phyloP scores from a whole-genome alignment of 495 filamentous ascomycete genomes.

The Schizothecium vesticola region DNA sequence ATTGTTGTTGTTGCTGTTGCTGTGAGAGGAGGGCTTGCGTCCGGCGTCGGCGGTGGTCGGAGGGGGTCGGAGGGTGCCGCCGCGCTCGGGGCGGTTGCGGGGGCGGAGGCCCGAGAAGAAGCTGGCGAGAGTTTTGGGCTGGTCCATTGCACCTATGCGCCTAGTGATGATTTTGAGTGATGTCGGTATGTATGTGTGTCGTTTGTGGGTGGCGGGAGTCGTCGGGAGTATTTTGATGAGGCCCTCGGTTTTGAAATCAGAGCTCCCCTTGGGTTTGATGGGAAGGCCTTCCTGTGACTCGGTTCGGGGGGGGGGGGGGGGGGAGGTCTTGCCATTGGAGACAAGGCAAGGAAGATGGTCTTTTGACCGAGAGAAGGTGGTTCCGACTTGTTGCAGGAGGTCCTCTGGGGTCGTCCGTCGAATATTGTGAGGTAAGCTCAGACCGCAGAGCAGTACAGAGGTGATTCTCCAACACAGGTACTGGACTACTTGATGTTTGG shows the following conservation, averaged over 20 bases:
- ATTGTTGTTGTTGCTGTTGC: neutral
- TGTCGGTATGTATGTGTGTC: neutral
- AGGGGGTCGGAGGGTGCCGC: slow-evolving; percentile 30
- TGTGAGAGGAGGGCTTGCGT: neutral
- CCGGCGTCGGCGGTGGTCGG: neutral
- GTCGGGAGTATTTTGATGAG: no score
- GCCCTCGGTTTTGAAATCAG: neutral
- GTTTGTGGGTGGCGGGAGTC: neutral
- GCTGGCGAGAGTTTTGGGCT: slow-evolving; percentile 12
- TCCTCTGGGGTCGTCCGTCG: neutral
- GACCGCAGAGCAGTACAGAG: neutral
- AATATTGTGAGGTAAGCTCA: neutral
- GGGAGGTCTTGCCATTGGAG: neutral
- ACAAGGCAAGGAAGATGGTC: neutral
- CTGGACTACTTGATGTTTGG: no score
- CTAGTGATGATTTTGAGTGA: neutral
- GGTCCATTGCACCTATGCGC: neutral
- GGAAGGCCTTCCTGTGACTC: neutral
- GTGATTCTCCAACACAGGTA: no score
- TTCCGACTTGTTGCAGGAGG: neutral
- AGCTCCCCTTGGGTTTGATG: neutral
- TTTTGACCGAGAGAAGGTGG: neutral
- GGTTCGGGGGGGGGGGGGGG: neutral
- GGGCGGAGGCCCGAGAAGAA: slow-evolving; percentile 34
- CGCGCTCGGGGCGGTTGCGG: slow-evolving; percentile 39